Conservation (phyloP, 192 early-diverging fungal genomes). For the Coemansia sp. region DNA sequence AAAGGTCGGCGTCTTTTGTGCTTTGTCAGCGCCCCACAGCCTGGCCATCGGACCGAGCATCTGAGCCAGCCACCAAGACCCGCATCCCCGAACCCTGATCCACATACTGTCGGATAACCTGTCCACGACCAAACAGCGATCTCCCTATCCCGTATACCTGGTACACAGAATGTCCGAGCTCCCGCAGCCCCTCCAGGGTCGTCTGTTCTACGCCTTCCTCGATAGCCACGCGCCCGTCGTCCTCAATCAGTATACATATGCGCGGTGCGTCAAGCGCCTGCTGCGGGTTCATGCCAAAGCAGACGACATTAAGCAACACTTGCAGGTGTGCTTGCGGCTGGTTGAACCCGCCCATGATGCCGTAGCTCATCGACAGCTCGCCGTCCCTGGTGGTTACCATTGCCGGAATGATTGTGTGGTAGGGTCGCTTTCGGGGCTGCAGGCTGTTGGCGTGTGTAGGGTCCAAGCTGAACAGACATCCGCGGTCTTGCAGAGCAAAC, state of each 20-base stretch:
- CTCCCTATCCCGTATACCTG: constrained; percentile 46
- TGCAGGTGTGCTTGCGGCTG: constrained; percentile 86
- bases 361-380: constrained; percentile 20
- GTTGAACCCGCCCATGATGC: constrained; percentile 73
- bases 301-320: constrained; percentile 64
- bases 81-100: constrained; percentile 43
- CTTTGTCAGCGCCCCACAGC: constrained; percentile 26
- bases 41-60: constrained; percentile 59
- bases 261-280: constrained; percentile 65
- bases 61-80: constrained; percentile 54
- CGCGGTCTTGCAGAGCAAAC: constrained; percentile 67
- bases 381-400: constrained; percentile 54
- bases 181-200: constrained; percentile 46
- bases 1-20: neutral
- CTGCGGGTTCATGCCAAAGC: constrained; percentile 60
- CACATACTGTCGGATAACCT: constrained; percentile 55
- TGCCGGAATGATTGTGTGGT: constrained; percentile 77
- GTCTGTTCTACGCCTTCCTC: constrained; percentile 61
- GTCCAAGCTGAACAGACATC: constrained; percentile 61
- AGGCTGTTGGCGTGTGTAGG: constrained; percentile 61
- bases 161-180: constrained; percentile 58
- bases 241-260: constrained; percentile 53
- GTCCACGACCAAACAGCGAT: constrained; percentile 68
- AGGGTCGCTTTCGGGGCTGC: constrained; percentile 65
- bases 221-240: constrained; percentile 41